Base-by-base conservation (phyloP, 2,329 filamentous ascomycete species). In the Exophiala sideris region DNA sequence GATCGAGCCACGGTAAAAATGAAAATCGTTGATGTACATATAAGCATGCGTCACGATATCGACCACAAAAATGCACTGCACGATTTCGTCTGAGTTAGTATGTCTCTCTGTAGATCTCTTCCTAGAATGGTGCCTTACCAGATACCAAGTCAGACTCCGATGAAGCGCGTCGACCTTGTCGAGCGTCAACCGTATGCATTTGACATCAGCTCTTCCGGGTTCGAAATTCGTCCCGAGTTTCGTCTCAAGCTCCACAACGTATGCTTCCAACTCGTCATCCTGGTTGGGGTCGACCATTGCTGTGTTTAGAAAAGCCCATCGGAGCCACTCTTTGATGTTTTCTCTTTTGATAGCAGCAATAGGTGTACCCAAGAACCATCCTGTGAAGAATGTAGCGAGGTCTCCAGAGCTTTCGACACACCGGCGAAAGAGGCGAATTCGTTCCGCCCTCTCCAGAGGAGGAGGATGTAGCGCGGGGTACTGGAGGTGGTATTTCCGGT, bases 331-430 rank as follows among this genome's bases (percentile, higher is more conserved):
- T 60, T 76, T 78, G 48, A 88, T 69, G 62, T 89, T 87, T n/a
- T 88, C 84, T n/a, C 79, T 73, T 41, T 78, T 75, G 50, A 89
- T 82, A 33, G 85, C 82, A 14, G 73, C 67, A 1, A 73, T 53
- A 8, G 78, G 72, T 1, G 84, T 81, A 32, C 80, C 81, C n/a
- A 83, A 73, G 59, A 88, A 88, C 86, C 86, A 89, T 56, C 76
- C 74, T 45, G 71, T 74, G 39, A 89, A 60, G 63, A 86, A 89
- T 18, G 68, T 68, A 50, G 81, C 78, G 0, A 75, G 71, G 57
- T 83, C 77, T 1, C 79, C 71, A 3, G 86, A 75, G 60, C 79
- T 81, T 32, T 70, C 71, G 55, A 79, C 72, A 67, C 82, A 83
- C 36, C 76, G 76, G 47, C 76, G 68, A 64, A 88, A 86, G 2